Evolutionary conservation across 805 yeast genomes (phyloP).

Genomic region (Phaffomyces thermotolerans): DNA sequence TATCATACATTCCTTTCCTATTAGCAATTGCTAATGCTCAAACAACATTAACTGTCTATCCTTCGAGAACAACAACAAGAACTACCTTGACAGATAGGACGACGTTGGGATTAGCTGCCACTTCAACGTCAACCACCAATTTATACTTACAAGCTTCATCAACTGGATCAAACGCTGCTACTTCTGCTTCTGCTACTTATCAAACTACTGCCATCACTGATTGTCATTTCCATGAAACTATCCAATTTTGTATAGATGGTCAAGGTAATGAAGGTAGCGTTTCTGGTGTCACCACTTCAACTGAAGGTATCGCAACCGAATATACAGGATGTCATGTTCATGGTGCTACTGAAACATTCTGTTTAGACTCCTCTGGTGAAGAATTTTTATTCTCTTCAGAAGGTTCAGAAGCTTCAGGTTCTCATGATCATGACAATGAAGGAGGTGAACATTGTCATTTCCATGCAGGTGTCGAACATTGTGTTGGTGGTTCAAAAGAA

Average conservation of each 20-base stretch:
- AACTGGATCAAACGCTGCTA: neutral
- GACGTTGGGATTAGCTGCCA: neutral
- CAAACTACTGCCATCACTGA: slow-evolving; percentile 15
- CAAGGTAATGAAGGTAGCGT: slow-evolving; percentile 13
- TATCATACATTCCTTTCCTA: neutral
- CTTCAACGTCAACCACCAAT: neutral
- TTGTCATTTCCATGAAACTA: slow-evolving; percentile 14
- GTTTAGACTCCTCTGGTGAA: slow-evolving; percentile 11
- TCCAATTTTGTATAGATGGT: slow-evolving; percentile 13
- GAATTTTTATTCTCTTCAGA: slow-evolving; percentile 11
- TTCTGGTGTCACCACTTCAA: slow-evolving; percentile 9
- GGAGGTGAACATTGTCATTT: slow-evolving; percentile 11
- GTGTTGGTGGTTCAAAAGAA: slow-evolving; percentile 14
- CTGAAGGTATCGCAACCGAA: slow-evolving; percentile 3
- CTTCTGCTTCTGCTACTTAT: neutral
- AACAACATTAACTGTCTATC: neutral
- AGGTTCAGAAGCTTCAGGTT: neutral
- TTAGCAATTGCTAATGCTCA: neutral
- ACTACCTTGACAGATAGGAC: neutral
- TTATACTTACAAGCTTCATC: neutral
- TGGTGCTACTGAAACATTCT: slow-evolving; percentile 11
- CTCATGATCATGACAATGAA: neutral
- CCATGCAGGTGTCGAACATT: slow-evolving; percentile 21
- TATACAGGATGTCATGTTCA: slow-evolving; percentile 17
- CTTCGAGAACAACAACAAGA: neutral